Percentiles rank a stretch among this genome's conserved stretches.
Evolutionary conservation across 306 rosid genomes (phyloP).

Genomic region (Lathyrus sativus): DNA sequence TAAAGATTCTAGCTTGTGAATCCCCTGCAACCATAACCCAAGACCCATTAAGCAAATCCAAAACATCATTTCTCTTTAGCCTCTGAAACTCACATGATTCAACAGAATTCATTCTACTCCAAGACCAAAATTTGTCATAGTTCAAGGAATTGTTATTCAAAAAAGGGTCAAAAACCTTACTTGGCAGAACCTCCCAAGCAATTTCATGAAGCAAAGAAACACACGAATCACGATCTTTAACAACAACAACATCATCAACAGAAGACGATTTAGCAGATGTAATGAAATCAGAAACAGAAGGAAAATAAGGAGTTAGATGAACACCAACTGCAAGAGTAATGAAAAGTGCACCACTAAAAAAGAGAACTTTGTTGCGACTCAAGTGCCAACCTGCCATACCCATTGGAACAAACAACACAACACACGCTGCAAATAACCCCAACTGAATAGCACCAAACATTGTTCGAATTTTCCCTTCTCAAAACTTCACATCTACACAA

Average conservation of each 20-base stretch:
- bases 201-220: slow-evolving; percentile 72
- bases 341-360: slow-evolving; percentile 91
- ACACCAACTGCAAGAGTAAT: slow-evolving; percentile 93
- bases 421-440: slow-evolving; percentile 82
- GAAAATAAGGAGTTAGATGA: slow-evolving; percentile 88
- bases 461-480: slow-evolving; percentile 19
- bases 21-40: slow-evolving; percentile 91
- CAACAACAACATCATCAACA: slow-evolving; percentile 44
- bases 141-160: slow-evolving; percentile 52
- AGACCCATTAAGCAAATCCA: slow-evolving; percentile 89
- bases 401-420: slow-evolving; percentile 92
- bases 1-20: slow-evolving; percentile 73
- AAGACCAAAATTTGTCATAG: slow-evolving; percentile 62
- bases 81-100: slow-evolving; percentile 66
- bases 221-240: slow-evolving; percentile 74
- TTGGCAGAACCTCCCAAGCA: slow-evolving; percentile 58
- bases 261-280: slow-evolving; percentile 59
- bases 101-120: slow-evolving; percentile 55
- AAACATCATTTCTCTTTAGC: slow-evolving; percentile 49
- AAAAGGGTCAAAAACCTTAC: slow-evolving; percentile 43
- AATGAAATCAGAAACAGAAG: slow-evolving; percentile 69
- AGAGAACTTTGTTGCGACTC: slow-evolving; percentile 92
- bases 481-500: slow-evolving; percentile 38
- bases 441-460: slow-evolving; percentile 80
- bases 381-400: slow-evolving; percentile 97